Base-by-base conservation (phyloP, 164 flowering plant genomes). In the grape (Vitis vinifera) region DNA sequence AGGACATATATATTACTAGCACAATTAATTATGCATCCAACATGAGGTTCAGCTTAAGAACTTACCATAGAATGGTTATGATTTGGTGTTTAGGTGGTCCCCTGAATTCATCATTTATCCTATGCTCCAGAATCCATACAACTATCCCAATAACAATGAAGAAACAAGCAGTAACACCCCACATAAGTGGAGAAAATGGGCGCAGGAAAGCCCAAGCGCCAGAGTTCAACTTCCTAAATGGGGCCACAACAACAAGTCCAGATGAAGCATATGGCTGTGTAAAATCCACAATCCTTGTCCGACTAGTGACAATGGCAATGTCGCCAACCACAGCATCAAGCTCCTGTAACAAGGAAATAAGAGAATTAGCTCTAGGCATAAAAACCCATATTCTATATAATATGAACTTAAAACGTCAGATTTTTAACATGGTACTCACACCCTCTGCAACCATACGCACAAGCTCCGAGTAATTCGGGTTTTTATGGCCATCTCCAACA, bases 391-490 rank as follows among this genome's bases (percentile, higher is more conserved):
- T 29, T 52, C 44, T 5, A 17, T 6, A 48, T 37, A 6, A 2
- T 62, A 51, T 29, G 55, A 60, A 69, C 47, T 31, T 10, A 10
- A 10, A 47, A 75, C 44, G 0, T 9, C 31, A 19, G 17, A 10
- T 44, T 56, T 53, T n/a, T 19, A 59, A 56, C 11, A 55, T 19
- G 55, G 19, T 51, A 90, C 98, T 87, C 78, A 94, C 99, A 77
- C 87, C 86, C 15, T 84, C 55, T 60, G 87, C 76, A 51, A 93
- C 81, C 75, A 17, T 9, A 59, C 66, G 58, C 60, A 91, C 93
- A 59, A 95, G 92, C 57, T 89, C 86, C 2, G 81, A 80, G 80
- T 87, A 89, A 75, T 75, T 86, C 29, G 99, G 99, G 66, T 93
- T 93, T 16, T 81, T 12, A 2, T 11, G 73, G 29, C 92, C 93